Conservation (phyloP, 2,329 filamentous ascomycete genomes). For the Claviceps pusilla region DNA sequence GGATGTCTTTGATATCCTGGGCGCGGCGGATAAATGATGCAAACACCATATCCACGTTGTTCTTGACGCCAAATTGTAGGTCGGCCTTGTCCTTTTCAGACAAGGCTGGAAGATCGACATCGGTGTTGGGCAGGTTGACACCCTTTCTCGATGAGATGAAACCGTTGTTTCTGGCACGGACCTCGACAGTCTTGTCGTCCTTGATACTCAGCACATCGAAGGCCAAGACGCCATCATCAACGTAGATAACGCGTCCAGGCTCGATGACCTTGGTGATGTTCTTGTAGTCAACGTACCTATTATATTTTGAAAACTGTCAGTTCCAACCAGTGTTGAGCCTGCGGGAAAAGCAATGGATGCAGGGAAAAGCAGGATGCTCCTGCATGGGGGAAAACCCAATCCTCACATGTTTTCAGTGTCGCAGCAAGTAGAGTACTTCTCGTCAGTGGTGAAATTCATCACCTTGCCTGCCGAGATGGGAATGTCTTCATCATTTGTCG, state of each 20-base stretch:
- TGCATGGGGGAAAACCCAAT: background rate
- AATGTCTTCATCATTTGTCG: constrained; percentile 74
- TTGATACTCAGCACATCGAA: constrained; percentile 83
- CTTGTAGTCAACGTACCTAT: constrained; percentile 94
- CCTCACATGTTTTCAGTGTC: constrained; percentile 88
- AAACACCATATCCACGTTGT: constrained; percentile 97
- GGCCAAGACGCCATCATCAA: constrained; percentile 93
- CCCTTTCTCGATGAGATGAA: constrained; percentile 98
- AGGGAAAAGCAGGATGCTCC: background rate
- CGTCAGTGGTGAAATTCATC: constrained; percentile 94
- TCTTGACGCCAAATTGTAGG: constrained; percentile 91
- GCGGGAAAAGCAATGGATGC: background rate
- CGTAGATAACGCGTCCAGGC: constrained; percentile 84
- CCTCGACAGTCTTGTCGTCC: constrained; percentile 78
- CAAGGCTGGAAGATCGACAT: constrained; percentile 91
- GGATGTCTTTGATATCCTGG: constrained; percentile 85
- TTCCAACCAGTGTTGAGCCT: background rate
- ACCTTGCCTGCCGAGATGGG: constrained; percentile 71
- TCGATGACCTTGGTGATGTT: constrained; percentile 99
- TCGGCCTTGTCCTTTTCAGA: constrained; percentile 97
- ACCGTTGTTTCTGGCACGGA: constrained; percentile 86
- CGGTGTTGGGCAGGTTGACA: constrained; percentile 96
- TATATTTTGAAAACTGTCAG: background rate
- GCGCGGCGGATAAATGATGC: constrained; percentile 94
- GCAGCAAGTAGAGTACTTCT: constrained; percentile 70